Evolutionary conservation across 352 stramenopile species (phyloP).

Genomic region (Pythium rishiriense): DNA sequence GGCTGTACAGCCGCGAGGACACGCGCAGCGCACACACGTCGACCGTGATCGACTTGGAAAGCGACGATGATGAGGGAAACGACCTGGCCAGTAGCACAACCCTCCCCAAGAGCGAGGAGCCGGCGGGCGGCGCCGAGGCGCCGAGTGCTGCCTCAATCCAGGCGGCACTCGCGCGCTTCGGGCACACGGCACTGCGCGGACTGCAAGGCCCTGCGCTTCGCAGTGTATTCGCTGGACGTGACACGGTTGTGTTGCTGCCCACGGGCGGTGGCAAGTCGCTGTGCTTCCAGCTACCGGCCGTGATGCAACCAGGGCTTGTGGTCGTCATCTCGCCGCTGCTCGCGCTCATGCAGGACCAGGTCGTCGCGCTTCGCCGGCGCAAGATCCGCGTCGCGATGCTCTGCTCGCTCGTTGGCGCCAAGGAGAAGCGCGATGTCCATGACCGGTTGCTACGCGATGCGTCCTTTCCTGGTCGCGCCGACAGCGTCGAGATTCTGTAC

Average conservation of each 20-base stretch:
- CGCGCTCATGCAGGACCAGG: constrained; percentile 89
- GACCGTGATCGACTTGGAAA: constrained; percentile 9
- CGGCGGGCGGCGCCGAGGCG: background rate
- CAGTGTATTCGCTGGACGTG: constrained; percentile 43
- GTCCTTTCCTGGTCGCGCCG: constrained; percentile 20
- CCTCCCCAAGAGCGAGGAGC: background rate
- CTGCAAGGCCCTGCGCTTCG: constrained; percentile 45
- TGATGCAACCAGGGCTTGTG: constrained; percentile 68
- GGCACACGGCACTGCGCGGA: constrained; percentile 43
- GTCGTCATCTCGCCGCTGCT: constrained; percentile 89
- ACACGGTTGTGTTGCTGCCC: constrained; percentile 92
- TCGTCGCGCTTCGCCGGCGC: constrained; percentile 55
- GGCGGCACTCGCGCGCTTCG: constrained; percentile 41
- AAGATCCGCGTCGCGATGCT: constrained; percentile 53
- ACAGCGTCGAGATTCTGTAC: constrained; percentile 71
- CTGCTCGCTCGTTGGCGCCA: constrained; percentile 44
- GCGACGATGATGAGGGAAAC: constrained; percentile 5
- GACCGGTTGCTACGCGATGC: constrained; percentile 32
- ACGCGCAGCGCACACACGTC: background rate
- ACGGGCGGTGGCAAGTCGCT: constrained; percentile 98
- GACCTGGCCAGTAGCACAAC: background rate
- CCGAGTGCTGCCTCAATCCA: constrained; percentile 37
- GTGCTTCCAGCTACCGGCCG: constrained; percentile 94
- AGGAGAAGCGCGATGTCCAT: constrained; percentile 31
- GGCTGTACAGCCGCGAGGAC: background rate